Conservation (phyloP, 192 early-diverging fungal genomes). For the Rhizophagus clarus region DNA sequence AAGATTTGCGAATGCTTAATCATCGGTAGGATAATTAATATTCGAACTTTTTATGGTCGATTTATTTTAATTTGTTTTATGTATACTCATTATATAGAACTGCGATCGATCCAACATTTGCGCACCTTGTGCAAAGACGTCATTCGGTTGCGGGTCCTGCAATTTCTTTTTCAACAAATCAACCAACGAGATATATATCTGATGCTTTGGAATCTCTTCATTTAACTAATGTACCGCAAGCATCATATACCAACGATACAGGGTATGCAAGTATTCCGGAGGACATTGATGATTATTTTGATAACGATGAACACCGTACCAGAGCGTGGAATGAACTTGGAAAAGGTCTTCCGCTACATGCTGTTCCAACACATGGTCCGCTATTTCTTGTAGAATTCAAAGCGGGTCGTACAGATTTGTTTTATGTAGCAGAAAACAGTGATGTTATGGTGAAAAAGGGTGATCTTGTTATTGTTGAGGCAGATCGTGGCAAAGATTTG, state of each 20-base stretch:
- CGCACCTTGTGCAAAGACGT: constrained; percentile 44
- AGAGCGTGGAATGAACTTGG: constrained; percentile 42
- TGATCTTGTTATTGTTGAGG: constrained; percentile 86
- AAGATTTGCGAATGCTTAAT: constrained; percentile 28
- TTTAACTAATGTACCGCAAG: constrained; percentile 32
- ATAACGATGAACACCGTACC: constrained; percentile 34
- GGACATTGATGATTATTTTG: constrained; percentile 45
- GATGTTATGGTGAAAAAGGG: constrained; percentile 56
- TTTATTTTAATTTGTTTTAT: background rate
- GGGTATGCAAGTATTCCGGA: constrained; percentile 28
- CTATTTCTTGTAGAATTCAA: constrained; percentile 89
- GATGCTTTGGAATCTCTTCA: constrained; percentile 40
- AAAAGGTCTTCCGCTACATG: constrained; percentile 50
- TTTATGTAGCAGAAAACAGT: constrained; percentile 64
- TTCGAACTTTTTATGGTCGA: background rate
- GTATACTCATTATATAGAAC: background rate
- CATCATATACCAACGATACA: constrained; percentile 30
- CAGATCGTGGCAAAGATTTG: constrained; percentile 87
- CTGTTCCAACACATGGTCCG: constrained; percentile 52
- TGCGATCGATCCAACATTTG: constrained; percentile 32
- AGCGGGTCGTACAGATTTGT: constrained; percentile 81
- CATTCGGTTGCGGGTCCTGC: constrained; percentile 55
- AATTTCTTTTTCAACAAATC: constrained; percentile 40
- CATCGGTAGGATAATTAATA: constrained; percentile 23
- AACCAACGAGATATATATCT: constrained; percentile 33